Evolutionary conservation across 805 yeast genomes (phyloP), one percentile per base, ranked within the genome.

Genomic region (Candida xiaguanensis): DNA sequence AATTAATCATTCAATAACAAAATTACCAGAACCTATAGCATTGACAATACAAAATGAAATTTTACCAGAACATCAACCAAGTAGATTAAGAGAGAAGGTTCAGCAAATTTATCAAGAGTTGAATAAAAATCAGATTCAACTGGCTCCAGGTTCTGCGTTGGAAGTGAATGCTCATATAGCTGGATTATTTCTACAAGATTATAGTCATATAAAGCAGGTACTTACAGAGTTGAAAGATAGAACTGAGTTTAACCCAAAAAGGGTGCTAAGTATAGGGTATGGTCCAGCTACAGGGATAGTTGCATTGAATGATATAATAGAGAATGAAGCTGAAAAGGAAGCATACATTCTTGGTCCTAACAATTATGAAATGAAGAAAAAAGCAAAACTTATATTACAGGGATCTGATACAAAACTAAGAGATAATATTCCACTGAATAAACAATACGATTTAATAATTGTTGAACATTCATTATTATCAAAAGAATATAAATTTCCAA

Each of bases 241-340:
- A 29, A 57, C 72, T 15, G 65, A 63, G 0, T 85, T 88, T 64
- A 58, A 58, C 16, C 97, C 97, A 0, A 53, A 72, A 20, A 66
- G 76, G 4, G 76, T 93, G 0, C 66, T 93, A 36, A 95, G 87
- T 52, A 76, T 87, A 11, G 91, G 96, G 0, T 80, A 74, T 54
- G 98, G 99, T 0, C 98, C 99, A 1, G 91, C 88, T 2, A 82
- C 95, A 0, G 97, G 97, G 2, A 79, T 93, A 68, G 63, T 90
- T 12, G 98, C 95, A 0, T 65, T 89, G 38, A 87, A 90, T 53
- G 96, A 89, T 51, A 51, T 90, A 1, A 77, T 87, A 79, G 89
- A 85, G 72, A 72, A 0, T 84, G 75, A 63, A 56, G 61, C 14
- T 88, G 64, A 66, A 11, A 86, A 86, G 50, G 88, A 86, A 28